phyloP scores from a whole-genome alignment of 768 basidiomycete genomes.

The Gloeostereum incarnatum region DNA sequence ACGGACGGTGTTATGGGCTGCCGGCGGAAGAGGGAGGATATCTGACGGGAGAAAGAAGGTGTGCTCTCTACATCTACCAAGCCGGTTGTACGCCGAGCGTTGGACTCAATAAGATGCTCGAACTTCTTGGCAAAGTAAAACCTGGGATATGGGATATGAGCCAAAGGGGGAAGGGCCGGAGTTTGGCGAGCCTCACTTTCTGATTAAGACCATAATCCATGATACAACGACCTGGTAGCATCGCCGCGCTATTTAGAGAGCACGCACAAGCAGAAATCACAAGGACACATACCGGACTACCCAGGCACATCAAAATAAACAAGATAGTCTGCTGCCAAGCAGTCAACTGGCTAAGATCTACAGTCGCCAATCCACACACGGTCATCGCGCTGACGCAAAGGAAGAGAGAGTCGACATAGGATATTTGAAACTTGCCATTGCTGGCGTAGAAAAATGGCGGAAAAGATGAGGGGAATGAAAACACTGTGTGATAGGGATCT shows the following conservation, averaged over 20 bases:
- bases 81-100: no score
- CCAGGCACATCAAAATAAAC: constrained; percentile 73
- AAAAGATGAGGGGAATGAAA: constrained; percentile 70
- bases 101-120: constrained; percentile 45
- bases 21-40: no score
- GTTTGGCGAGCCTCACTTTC: constrained; percentile 43
- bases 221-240: constrained; percentile 74
- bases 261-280: constrained; percentile 1
- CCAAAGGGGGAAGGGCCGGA: constrained; percentile 1
- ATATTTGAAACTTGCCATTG: constrained; percentile 63
- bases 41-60: no score
- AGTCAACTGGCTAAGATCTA: constrained; percentile 62
- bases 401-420: constrained; percentile 74
- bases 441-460: constrained; percentile 75
- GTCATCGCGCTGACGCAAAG: constrained; percentile 71
- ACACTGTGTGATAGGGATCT: constrained; percentile 33
- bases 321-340: constrained; percentile 60
- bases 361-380: constrained; percentile 65
- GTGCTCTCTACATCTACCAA: no score
- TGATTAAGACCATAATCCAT: constrained; percentile 74
- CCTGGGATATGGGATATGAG: constrained; percentile 23
- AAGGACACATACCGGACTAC: constrained; percentile 53
- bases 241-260: neutral
- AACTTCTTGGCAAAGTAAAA: constrained; percentile 67
- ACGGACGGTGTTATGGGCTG: no score